These are phyloP conservation scores for Singerocomus rubriflavus DNA, from an alignment of 1,284 basidiomycete species.

Conservation along the genomic window DNA sequence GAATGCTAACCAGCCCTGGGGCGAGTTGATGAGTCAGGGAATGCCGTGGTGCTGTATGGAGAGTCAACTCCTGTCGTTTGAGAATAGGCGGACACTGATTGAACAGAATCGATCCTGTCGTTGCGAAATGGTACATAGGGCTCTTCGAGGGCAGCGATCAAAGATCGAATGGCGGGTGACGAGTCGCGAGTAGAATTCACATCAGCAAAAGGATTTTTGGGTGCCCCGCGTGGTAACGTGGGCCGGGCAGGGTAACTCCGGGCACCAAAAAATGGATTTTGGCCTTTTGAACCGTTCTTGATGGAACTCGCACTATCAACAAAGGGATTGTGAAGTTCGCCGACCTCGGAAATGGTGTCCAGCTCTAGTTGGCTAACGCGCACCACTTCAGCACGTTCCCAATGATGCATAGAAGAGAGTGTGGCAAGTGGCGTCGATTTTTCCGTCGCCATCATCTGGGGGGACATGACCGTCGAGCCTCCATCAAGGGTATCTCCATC, in stretches of 20 bases:
- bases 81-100: slow-evolving; percentile 37
- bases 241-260: slow-evolving; percentile 29
- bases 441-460: slow-evolving; percentile 49
- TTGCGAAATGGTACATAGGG: slow-evolving; percentile 41
- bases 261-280: slow-evolving; percentile 68
- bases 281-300: slow-evolving; percentile 36
- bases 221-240: slow-evolving; percentile 29
- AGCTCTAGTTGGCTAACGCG: slow-evolving; percentile 39
- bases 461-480: slow-evolving; percentile 41
- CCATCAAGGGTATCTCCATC: slow-evolving; percentile 48
- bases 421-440: slow-evolving; percentile 59
- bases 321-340: slow-evolving; percentile 41
- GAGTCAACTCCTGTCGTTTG: slow-evolving; percentile 26
- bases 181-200: slow-evolving; percentile 8
- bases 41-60: slow-evolving; percentile 27
- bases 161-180: slow-evolving; percentile 41
- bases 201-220: slow-evolving; percentile 39
- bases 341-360: slow-evolving; percentile 18
- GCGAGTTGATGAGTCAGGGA: slow-evolving; percentile 28
- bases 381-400: slow-evolving; percentile 71
- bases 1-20: slow-evolving; percentile 10
- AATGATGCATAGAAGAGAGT: slow-evolving; percentile 48
- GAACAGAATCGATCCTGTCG: slow-evolving; percentile 48
- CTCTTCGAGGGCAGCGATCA: slow-evolving; percentile 60
- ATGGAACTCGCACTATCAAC: slow-evolving; percentile 29